phyloP scores from a whole-genome alignment of 2,329 filamentous ascomycete genomes.

The Pseudogymnoascus sp. region DNA sequence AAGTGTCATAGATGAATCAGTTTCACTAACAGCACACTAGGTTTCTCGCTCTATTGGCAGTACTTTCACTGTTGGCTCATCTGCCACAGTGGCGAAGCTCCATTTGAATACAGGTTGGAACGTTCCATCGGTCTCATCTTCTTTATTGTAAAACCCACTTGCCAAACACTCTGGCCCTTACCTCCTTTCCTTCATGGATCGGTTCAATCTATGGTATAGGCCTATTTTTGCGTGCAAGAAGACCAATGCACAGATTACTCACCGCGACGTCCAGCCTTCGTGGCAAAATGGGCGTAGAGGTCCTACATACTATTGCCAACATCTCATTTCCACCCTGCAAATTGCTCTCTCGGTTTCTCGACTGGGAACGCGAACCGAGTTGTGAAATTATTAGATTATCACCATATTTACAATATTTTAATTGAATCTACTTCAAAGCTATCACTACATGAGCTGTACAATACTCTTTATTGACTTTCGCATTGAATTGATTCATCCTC shows the following conservation, averaged over 20 bases:
- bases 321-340: constrained; percentile 29
- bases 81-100: not conserved
- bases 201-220: constrained; percentile 55
- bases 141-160: constrained; percentile 35
- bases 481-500: not conserved
- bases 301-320: constrained; percentile 62
- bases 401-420: not conserved
- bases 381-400: not conserved
- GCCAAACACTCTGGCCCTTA: constrained; percentile 76
- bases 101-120: not conserved
- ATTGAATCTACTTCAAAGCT: not conserved
- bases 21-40: not conserved
- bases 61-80: not conserved
- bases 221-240: constrained; percentile 82
- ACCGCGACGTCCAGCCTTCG: constrained; percentile 51
- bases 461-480: not conserved
- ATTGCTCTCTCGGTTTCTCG: not conserved
- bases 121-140: not conserved
- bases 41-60: not conserved
- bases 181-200: constrained; percentile 40
- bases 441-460: not conserved
- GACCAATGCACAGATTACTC: constrained; percentile 60
- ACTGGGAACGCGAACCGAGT: not conserved
- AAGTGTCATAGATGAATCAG: not conserved
- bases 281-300: constrained; percentile 52